Evolutionary conservation across 2,329 filamentous ascomycete species (phyloP).

Genomic region (Colletotrichum tropicicola): DNA sequence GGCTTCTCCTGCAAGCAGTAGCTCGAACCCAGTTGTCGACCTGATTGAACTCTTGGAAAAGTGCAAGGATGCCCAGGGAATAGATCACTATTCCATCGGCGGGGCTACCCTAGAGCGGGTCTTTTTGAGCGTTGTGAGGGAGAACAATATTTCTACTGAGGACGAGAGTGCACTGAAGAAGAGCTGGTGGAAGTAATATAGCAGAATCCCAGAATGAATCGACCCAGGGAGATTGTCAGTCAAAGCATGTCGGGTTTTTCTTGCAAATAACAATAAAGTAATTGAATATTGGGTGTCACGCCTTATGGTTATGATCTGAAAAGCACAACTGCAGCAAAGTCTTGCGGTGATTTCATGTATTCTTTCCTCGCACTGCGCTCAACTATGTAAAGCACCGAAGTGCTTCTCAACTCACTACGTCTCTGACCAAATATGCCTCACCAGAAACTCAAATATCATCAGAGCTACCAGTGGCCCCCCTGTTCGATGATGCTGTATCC

Average conservation of each 20-base stretch:
- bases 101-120: constrained; percentile 76
- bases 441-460: background rate
- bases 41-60: background rate
- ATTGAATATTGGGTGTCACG: no score
- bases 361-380: no score
- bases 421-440: background rate
- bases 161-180: background rate
- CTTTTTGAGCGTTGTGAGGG: constrained; percentile 73
- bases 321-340: no score
- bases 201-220: no score
- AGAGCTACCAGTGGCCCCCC: background rate
- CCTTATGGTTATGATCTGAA: no score
- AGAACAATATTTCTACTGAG: constrained; percentile 57
- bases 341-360: no score
- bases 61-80: background rate
- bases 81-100: constrained; percentile 59
- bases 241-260: no score
- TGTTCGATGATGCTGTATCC: background rate
- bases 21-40: background rate
- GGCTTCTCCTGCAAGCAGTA: constrained; percentile 57
- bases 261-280: no score
- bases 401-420: background rate
- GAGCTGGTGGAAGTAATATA: background rate
- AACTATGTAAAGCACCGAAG: no score
- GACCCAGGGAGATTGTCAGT: no score